Conservation (phyloP, 2,329 filamentous ascomycete species). For the Penicillium palitans region DNA sequence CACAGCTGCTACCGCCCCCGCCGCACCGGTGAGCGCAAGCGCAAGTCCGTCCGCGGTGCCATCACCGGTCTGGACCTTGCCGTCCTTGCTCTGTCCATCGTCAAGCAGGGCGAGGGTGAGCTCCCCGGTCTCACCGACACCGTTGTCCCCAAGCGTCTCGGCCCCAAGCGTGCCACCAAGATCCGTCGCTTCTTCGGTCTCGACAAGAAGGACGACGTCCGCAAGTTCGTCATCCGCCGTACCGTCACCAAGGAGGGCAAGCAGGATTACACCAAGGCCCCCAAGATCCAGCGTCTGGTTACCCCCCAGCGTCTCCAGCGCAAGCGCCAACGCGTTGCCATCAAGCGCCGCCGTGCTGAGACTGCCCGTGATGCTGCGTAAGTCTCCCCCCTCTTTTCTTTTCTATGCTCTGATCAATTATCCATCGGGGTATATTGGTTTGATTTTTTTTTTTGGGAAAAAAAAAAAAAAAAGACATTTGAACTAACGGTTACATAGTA, state of each 20-base stretch:
- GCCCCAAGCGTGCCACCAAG: slow-evolving; percentile 99
- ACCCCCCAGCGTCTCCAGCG: slow-evolving; percentile 99
- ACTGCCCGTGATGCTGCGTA: slow-evolving; percentile 98
- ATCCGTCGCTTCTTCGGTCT: slow-evolving; percentile 99
- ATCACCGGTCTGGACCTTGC: slow-evolving; percentile 96
- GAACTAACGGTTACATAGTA: slow-evolving; percentile 56
- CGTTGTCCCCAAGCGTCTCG: slow-evolving; percentile 98
- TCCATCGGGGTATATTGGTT: background rate
- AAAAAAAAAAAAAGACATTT: background rate
- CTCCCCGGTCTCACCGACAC: slow-evolving; percentile 96
- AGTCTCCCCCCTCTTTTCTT: slow-evolving; percentile 50
- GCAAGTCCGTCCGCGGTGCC: slow-evolving; percentile 96
- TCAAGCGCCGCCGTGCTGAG: slow-evolving; percentile 98
- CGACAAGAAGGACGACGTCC: slow-evolving; percentile 99
- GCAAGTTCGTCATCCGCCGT: slow-evolving; percentile 99
- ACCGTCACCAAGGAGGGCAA: slow-evolving; percentile 97
- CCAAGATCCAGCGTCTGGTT: slow-evolving; percentile 99
- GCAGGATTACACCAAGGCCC: slow-evolving; percentile 99
- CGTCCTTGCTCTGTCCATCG: slow-evolving; percentile 88
- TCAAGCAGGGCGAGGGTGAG: slow-evolving; percentile 96
- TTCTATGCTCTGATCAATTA: background rate
- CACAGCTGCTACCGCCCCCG: slow-evolving; percentile 99
- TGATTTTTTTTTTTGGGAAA: slow-evolving; percentile 41
- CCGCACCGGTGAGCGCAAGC: slow-evolving; percentile 97
- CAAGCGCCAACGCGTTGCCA: slow-evolving; percentile 96